Base-by-base conservation (phyloP, 768 basidiomycete species). In the Roridomyces roridus region DNA sequence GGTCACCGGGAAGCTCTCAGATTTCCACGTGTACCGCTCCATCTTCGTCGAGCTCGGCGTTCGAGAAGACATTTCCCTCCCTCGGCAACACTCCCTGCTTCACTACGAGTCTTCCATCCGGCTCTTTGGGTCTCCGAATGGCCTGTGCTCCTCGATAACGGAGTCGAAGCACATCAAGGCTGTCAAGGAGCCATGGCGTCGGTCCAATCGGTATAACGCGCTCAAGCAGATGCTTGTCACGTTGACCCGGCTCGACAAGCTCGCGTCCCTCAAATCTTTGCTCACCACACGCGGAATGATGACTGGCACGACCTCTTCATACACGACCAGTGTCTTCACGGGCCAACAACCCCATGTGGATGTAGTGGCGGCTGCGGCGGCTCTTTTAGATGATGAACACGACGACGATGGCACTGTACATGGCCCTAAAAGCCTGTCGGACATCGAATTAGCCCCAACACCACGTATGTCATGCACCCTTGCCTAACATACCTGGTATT, bases 61-160 rank as follows among this genome's bases (percentile, higher is more conserved):
- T 5, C 66, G 66, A 9, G 24, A 18, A 1, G 55, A 61, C 36
- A 58, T 67, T 26, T 66, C 65, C 2, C 59, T 74, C 8, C 71
- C 70, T n/a, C 63, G 68, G 9, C 73, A 67, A 49, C 68, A 69
- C 36, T 55, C 68, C 7, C 46, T 69, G 5, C 24, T 68, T 5
- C 65, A 67, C 21, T 67, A 66, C 31, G 23, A 28, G 7, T 26
- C 34, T 11, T 36, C 14, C 2, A 70, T 70, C 17, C 31, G 48
- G 3, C 55, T 55, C 3, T 71, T 68, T 57, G 68, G 67, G 2
- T 53, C 68, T 20, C 69, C 66, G 1, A 70, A 71, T 60, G 70
- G 70, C 0, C 67, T 75, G 0, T 77, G 74, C 29, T 74, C 67
- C 0, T 76, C 69, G 0, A 76, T 74, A 6, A 76, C 68, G 0